phyloP scores from a whole-genome alignment of 179 eudicot genomes.

The Silene coronaria region DNA sequence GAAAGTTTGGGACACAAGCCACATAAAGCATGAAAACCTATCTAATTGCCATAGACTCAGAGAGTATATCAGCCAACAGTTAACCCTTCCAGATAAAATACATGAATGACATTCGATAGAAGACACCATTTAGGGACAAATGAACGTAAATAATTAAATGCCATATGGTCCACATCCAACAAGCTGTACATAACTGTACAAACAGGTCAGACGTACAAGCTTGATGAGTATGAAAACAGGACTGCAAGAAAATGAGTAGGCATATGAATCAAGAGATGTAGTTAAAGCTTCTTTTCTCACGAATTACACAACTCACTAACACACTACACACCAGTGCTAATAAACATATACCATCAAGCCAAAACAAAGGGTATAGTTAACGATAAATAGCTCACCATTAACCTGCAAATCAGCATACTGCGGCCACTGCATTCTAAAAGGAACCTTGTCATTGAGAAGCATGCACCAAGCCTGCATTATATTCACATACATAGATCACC shows the following conservation, averaged over 20 bases:
- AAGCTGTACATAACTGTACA: neutral
- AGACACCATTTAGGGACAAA: neutral
- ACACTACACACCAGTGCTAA: neutral
- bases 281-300: neutral
- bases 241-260: neutral
- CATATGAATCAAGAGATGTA: neutral
- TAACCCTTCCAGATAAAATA: neutral
- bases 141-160: neutral
- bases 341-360: neutral
- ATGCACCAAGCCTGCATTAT: constrained; percentile 88
- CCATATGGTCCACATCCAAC: neutral
- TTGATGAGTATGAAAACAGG: neutral
- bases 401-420: constrained; percentile 86
- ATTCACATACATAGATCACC: too few species aligned
- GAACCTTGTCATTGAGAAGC: constrained; percentile 96
- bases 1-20: constrained; percentile 12
- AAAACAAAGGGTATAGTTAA: constrained; percentile 1
- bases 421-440: constrained; percentile 99
- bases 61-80: neutral
- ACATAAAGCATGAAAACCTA: neutral
- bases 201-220: neutral
- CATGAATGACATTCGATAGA: neutral
- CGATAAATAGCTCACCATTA: constrained; percentile 56
- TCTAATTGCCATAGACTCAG: neutral
- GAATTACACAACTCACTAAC: neutral